These are phyloP conservation scores for Mycena belliarum DNA, from an alignment of 768 basidiomycete genomes.

Conservation along the genomic window DNA sequence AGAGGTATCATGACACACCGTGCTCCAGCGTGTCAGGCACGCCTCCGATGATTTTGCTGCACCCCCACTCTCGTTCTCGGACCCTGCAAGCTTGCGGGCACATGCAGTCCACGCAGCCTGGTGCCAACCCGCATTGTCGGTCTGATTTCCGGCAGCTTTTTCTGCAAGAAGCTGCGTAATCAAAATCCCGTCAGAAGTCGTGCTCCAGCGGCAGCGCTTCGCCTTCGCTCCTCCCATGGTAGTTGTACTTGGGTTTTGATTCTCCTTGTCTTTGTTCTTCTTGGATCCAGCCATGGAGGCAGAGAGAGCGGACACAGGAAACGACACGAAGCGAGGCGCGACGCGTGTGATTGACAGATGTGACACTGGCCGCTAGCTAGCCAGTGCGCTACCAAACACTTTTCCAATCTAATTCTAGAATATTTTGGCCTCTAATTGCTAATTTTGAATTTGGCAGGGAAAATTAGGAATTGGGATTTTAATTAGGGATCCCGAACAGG, in stretches of 20 bases:
- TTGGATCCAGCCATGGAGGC: background rate
- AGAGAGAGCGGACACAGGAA: background rate
- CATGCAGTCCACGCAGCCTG: background rate
- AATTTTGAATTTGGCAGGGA: background rate
- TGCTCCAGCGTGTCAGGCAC: constrained; percentile 1
- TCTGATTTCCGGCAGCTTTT: background rate
- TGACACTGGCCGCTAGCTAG: background rate
- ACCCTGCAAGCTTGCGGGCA: background rate
- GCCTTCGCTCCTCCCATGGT: background rate
- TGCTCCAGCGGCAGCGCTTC: background rate
- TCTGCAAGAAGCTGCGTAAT: background rate
- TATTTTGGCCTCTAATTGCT: background rate
- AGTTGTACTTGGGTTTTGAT: background rate
- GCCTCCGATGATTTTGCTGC: background rate
- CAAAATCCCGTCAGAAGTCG: background rate
- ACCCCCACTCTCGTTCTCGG: background rate
- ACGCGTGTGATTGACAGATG: background rate
- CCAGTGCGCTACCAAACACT: background rate
- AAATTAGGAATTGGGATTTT: too few species aligned
- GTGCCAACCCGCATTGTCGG: constrained; percentile 5
- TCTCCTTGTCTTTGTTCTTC: constrained; percentile 1
- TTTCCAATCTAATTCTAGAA: background rate
- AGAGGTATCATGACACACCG: background rate
- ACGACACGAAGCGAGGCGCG: background rate
- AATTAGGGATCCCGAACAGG: background rate